Evolutionary conservation across 2,329 filamentous ascomycete genomes (phyloP).

Genomic region (Teratosphaeria epicoccoides): DNA sequence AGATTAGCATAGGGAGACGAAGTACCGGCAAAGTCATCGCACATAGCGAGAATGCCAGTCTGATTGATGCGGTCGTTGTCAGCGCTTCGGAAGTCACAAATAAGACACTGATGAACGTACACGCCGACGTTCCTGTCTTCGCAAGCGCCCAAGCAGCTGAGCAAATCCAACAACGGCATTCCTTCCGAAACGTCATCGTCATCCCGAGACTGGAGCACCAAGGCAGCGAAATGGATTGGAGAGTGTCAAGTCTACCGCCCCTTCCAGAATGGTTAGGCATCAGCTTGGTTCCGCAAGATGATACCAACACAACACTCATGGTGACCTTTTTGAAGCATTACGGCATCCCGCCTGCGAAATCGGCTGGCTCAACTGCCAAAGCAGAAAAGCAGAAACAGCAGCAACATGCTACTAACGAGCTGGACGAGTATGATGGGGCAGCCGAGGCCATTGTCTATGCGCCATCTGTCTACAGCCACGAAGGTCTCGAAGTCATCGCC

Average conservation of each 20-base stretch:
- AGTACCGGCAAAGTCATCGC: constrained; percentile 11
- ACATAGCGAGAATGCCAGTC: constrained; percentile 12
- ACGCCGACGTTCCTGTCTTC: constrained; percentile 45
- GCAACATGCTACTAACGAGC: constrained; percentile 8
- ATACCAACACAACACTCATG: constrained; percentile 51
- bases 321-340: constrained; percentile 40
- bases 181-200: constrained; percentile 47
- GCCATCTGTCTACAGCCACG: constrained; percentile 48
- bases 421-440: constrained; percentile 21
- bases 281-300: constrained; percentile 43
- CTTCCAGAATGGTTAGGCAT: constrained; percentile 54
- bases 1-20: constrained; percentile 17
- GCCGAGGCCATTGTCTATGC: constrained; percentile 53
- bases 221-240: constrained; percentile 33
- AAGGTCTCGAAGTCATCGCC: constrained; percentile 34
- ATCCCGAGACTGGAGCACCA: constrained; percentile 37
- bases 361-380: constrained; percentile 4
- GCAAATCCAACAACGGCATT: constrained; percentile 47
- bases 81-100: constrained; percentile 20
- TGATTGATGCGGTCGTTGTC: constrained; percentile 50
- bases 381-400: background rate
- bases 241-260: constrained; percentile 31
- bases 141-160: constrained; percentile 47
- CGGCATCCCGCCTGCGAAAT: constrained; percentile 15
- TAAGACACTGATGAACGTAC: constrained; percentile 47